Evolutionary conservation across 306 rosid genomes (phyloP).

Genomic region (Glycine soja): DNA sequence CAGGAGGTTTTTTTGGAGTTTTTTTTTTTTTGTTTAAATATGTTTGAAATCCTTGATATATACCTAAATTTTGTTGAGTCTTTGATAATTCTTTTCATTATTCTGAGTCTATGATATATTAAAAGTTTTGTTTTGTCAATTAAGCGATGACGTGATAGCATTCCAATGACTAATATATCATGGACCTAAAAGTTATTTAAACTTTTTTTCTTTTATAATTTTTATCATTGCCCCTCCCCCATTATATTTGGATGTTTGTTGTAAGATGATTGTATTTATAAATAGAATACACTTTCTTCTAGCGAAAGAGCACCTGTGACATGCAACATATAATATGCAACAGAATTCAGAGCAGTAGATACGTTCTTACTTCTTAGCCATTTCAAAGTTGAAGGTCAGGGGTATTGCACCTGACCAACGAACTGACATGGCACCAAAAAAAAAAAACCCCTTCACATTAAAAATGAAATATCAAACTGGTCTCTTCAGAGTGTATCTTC

Average conservation of each 20-base stretch:
- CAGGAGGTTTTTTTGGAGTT: constrained; percentile 32
- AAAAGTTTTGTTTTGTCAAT: too few relatives aligned
- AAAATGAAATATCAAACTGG: constrained; percentile 17
- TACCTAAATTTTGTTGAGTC: too few relatives aligned
- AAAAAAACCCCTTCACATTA: background rate
- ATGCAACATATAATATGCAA: background rate
- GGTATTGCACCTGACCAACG: background rate
- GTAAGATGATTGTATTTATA: constrained; percentile 39
- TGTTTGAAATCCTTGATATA: too few relatives aligned
- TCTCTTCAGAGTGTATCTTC: background rate
- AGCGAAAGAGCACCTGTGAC: constrained; percentile 9
- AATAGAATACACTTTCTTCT: constrained; percentile 28
- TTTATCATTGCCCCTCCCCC: background rate
- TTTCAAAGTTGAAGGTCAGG: too few relatives aligned
- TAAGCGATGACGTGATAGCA: too few relatives aligned
- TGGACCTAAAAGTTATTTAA: too few relatives aligned
- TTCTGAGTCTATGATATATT: too few relatives aligned
- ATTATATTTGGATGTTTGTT: constrained; percentile 38
- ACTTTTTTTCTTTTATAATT: too few relatives aligned
- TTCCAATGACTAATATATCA: too few relatives aligned
- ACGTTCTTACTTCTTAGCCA: too few relatives aligned
- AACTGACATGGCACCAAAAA: background rate
- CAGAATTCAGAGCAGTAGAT: background rate
- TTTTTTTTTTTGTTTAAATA: too few relatives aligned
- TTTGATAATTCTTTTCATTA: too few relatives aligned